These are phyloP conservation scores for Penicillium sp. DNA, from an alignment of 2,329 filamentous ascomycete genomes.

Conservation along the genomic window DNA sequence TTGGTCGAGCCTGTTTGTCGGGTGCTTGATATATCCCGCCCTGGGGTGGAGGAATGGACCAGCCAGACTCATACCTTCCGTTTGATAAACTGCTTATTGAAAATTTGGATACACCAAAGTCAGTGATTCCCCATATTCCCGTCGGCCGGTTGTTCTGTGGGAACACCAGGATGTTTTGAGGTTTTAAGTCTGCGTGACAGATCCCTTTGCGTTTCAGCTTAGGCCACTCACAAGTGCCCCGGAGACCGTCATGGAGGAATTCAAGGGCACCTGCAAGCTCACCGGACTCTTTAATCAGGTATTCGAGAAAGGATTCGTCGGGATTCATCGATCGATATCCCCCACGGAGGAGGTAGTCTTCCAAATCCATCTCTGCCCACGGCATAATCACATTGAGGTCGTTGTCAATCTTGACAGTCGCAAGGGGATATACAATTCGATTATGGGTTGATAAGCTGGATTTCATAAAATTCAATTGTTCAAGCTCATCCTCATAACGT, in stretches of 20 bases:
- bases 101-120: constrained; percentile 27
- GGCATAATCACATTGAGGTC: constrained; percentile 23
- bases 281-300: constrained; percentile 16
- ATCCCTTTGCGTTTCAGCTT: neutral
- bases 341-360: constrained; percentile 12
- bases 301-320: too few relatives aligned
- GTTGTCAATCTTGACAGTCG: neutral
- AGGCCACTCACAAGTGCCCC: constrained; percentile 6
- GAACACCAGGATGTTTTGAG: constrained; percentile 22
- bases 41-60: neutral
- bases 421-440: neutral
- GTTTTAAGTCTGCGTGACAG: neutral
- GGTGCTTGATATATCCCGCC: constrained; percentile 13
- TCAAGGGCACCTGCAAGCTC: constrained; percentile 18
- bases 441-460: neutral
- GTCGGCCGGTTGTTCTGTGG: constrained; percentile 1
- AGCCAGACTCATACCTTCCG: neutral
- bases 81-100: neutral
- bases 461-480: neutral
- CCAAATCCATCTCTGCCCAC: constrained; percentile 21
- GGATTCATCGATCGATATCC: neutral
- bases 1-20: constrained; percentile 1
- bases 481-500: neutral
- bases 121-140: constrained; percentile 29
- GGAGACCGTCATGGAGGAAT: constrained; percentile 16